Evolutionary conservation across 805 yeast genomes (phyloP), one percentile per base, ranked within the genome.

Genomic region (Candida montana): DNA sequence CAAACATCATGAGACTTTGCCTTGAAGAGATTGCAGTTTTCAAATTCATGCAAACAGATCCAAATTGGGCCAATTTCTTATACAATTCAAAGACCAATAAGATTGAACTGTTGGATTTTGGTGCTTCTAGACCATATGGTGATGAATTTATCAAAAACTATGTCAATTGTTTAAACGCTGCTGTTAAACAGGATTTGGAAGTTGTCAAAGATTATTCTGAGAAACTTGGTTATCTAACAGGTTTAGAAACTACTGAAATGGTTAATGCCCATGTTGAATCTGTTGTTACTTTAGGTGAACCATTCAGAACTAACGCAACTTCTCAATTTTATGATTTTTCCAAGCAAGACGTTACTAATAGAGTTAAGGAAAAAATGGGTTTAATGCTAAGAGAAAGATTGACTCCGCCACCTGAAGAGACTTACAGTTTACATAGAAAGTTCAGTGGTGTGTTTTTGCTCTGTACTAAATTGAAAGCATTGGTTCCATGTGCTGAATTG

Each of bases 391-490:
- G 81, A 46, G 96, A 93, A 62, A 77, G 99, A 52, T 69, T 93
- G 47, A 79, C 96, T 3, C 97, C 99, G 4, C 99, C 99, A 12
- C 99, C 99, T 2, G 98, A 93, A 57, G 99, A 93, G 63, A 93
- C 99, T 0, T 93, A 93, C 61, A 84, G 95, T n/a, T 69, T 93
- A 53, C 99, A 93, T 64, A 74, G 99, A 55, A 93, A 93, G 58
- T 79, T 93, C 57, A 85, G 95, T 58, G 99, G 99, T 10, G 95
- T 93, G 2, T 93, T 85, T 58, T 69, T 93, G 47, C 69, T 93
- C 41, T 91, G 98, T 66, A 85, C 98, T 4, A 75, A 86, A 52
- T 71, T 93, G 63, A 69, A 77, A 31, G 97, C 98, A 2, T 68
- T 72, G 11, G 91, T 93, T 28, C 95, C 90, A 13, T 83, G 95